Evolutionary conservation across 2,329 filamentous ascomycete genomes (phyloP).

Genomic region (Alternaria brassicae): DNA sequence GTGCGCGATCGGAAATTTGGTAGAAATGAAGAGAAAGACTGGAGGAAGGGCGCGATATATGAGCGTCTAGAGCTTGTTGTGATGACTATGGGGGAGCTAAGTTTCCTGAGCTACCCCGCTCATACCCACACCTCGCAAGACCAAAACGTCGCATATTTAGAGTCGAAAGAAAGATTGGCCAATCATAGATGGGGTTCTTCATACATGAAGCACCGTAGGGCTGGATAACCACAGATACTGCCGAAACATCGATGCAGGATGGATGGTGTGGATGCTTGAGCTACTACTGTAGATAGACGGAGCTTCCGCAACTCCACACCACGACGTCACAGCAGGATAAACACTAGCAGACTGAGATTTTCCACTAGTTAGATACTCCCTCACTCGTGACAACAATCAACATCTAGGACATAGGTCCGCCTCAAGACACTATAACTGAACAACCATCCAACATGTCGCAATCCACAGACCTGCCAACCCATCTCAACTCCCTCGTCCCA

Average conservation of each 20-base stretch:
- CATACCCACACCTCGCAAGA: not conserved
- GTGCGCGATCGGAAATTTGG: not conserved
- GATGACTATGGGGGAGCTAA: not conserved
- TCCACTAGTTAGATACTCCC: not conserved
- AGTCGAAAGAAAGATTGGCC: not conserved
- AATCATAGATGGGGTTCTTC: not conserved
- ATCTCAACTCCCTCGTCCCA: conserved; percentile 10
- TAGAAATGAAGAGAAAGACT: not conserved
- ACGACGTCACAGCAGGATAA: conserved; percentile 12
- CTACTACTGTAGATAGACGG: not conserved
- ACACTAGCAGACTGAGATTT: conserved; percentile 9
- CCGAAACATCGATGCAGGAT: not conserved
- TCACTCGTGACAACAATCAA: not conserved
- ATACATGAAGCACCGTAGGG: not conserved
- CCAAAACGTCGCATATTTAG: not conserved
- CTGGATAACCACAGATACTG: not conserved
- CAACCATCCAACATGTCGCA: conserved; percentile 4
- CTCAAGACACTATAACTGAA: not conserved
- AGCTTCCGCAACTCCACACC: conserved; percentile 13
- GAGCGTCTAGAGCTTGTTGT: not conserved
- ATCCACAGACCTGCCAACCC: conserved; percentile 4
- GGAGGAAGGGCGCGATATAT: not conserved
- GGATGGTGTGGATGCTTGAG: conserved; percentile 3
- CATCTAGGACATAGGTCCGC: not conserved
- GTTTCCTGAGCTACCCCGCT: conserved; percentile 8